Conservation (phyloP, 2,329 filamentous ascomycete species). For the Talaromyces pinophilus region DNA sequence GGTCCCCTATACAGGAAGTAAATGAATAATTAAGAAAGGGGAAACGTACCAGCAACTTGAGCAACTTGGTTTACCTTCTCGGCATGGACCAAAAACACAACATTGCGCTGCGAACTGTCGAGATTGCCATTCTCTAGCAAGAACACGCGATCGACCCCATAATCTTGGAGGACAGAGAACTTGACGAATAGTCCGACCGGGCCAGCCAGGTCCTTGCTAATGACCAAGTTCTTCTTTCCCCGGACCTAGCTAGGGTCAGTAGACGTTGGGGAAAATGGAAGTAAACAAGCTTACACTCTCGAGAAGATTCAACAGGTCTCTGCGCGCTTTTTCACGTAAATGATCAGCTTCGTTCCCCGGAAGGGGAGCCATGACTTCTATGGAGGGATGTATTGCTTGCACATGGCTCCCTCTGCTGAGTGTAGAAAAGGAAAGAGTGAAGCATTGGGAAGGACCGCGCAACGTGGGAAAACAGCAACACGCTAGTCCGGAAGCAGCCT, state of each 20-base stretch:
- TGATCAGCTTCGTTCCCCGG: conserved; percentile 49
- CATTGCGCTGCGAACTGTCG: conserved; percentile 90
- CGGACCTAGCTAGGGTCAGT: conserved; percentile 69
- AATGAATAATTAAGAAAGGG: too few relatives aligned
- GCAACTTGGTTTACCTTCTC: conserved; percentile 84
- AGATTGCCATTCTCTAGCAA: conserved; percentile 94
- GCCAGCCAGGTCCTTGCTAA: conserved; percentile 86
- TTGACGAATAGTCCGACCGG: conserved; percentile 90
- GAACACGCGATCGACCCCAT: conserved; percentile 97
- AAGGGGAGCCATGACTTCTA: conserved; percentile 45
- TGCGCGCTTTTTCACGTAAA: conserved; percentile 64
- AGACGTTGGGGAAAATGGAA: conserved; percentile 22
- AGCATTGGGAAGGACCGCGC: conserved; percentile 3
- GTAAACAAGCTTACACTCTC: conserved; percentile 78
- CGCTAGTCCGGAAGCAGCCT: conserved; percentile 6
- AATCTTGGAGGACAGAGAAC: conserved; percentile 92
- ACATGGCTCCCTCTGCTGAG: conserved; percentile 23
- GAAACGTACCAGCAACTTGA: conserved; percentile 79
- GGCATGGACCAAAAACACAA: conserved; percentile 88
- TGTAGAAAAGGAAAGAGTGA: conserved; percentile 7
- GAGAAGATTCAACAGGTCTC: conserved; percentile 85
- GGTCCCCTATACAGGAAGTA: conserved; percentile 44
- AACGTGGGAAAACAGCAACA: background rate
- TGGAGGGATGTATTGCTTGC: conserved; percentile 23
- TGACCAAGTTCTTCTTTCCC: conserved; percentile 97